Base-by-base conservation (phyloP, 768 basidiomycete genomes). In the Russula griseocarnosa region DNA sequence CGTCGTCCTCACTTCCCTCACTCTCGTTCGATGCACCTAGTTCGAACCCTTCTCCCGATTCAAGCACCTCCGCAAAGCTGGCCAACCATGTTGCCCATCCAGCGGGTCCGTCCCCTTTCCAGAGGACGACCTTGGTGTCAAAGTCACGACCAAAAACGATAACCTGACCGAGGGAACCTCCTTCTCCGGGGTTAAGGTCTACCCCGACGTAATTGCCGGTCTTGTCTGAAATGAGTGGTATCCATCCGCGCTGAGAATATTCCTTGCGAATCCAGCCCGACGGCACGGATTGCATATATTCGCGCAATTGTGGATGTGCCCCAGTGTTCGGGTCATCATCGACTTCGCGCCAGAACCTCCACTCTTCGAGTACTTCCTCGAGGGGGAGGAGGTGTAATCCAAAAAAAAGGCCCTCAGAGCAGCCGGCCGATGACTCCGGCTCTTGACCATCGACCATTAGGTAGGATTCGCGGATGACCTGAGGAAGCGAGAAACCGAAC, bases 121-220 rank as follows among this genome's bases (percentile, higher is more conserved):
- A 98, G 52, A 98, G 79, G 47, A 98, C 95, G 42, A 97, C 92
- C 73, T 99, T 99, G 13, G 93, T 90, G 75, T 99, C 97, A 74
- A 98, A 98, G 72, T 98, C 97, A 56, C 97, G 84, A n/a, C 97
- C 97, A 73, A 98, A 99, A 55, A 98, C 87, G 62, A 99, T 97
- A 53, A 98, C 96, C 73, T 99, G 97, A 7, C 97, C 97, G 60
- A 81, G 79, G 10, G 82, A 76, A 50, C 94, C 94, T 53, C 77
- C 76, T 71, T 87, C 85, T 10, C 73, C 90, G 9, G 96, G 96
- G 74, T 89, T 93, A 63, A 99, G 81, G 74, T 99, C 97, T 53
- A 99, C 82, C 61, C 97, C 97, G 63, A 98, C 83, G 73, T 99
- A 99, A 76, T 99, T 99, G 36, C 97, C 97, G 34, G 84, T 86